phyloP scores from a whole-genome alignment of 1,139 yeast species.

The Blastobotrys niveus region DNA sequence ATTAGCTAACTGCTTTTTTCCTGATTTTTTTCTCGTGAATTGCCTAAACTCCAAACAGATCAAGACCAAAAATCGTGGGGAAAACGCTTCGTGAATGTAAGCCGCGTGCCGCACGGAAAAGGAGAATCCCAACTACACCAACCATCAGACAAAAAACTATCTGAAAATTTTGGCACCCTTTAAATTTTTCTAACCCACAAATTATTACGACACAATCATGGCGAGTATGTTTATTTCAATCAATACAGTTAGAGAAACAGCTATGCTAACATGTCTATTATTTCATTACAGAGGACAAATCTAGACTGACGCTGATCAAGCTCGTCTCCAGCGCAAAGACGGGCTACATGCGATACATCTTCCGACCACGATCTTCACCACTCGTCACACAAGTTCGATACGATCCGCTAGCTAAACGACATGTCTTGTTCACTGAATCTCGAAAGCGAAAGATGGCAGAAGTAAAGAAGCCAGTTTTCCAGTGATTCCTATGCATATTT shows the following conservation, averaged over 20 bases:
- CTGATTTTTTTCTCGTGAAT: too few relatives aligned
- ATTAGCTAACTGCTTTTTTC: too few relatives aligned
- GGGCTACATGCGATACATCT: slow-evolving; percentile 74
- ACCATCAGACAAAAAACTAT: not conserved
- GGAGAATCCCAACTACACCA: not conserved
- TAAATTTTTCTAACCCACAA: not conserved
- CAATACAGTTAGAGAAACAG: not conserved
- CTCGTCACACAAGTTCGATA: slow-evolving; percentile 77
- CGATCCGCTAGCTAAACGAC: slow-evolving; percentile 76
- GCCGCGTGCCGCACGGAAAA: too few relatives aligned
- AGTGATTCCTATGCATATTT: too few relatives aligned
- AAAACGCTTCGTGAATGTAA: too few relatives aligned
- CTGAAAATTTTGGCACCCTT: not conserved
- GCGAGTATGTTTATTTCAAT: slow-evolving; percentile 16
- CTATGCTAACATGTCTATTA: slow-evolving; percentile 1
- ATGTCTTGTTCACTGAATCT: slow-evolving; percentile 82
- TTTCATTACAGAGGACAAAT: slow-evolving; percentile 26
- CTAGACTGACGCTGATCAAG: slow-evolving; percentile 47
- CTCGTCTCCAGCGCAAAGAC: slow-evolving; percentile 81
- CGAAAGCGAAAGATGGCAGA: slow-evolving; percentile 80
- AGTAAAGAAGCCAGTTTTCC: slow-evolving; percentile 34
- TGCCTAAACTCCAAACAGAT: too few relatives aligned
- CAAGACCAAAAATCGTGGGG: too few relatives aligned
- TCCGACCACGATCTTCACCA: slow-evolving; percentile 77
- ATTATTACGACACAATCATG: slow-evolving; percentile 10